These are phyloP conservation scores for Termitomyces sp. DNA, from an alignment of 768 basidiomycete species.

Conservation along the genomic window DNA sequence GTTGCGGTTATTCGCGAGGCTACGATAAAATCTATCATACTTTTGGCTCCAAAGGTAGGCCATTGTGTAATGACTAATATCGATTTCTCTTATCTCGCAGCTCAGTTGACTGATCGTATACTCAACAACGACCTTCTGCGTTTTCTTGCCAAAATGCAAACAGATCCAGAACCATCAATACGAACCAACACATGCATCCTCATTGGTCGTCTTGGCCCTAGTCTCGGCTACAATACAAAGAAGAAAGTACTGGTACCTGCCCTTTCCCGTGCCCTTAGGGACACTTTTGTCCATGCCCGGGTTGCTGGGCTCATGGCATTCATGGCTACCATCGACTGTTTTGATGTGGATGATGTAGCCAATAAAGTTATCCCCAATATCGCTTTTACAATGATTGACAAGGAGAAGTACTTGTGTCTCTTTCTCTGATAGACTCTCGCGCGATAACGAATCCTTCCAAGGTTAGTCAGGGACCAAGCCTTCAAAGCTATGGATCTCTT, in stretches of 20 bases:
- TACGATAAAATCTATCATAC: slow-evolving; percentile 81
- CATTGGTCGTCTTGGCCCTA: slow-evolving; percentile 84
- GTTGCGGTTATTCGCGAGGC: slow-evolving; percentile 93
- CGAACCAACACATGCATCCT: slow-evolving; percentile 97
- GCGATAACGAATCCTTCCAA: slow-evolving; percentile 22
- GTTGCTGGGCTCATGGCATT: slow-evolving; percentile 95
- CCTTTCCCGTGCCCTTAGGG: slow-evolving; percentile 84
- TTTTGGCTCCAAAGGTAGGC: slow-evolving; percentile 76
- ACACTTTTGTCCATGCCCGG: slow-evolving; percentile 86
- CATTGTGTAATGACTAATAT: neutral
- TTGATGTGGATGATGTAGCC: slow-evolving; percentile 83
- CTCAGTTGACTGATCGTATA: slow-evolving; percentile 81
- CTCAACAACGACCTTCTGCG: slow-evolving; percentile 96
- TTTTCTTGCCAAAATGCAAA: slow-evolving; percentile 87
- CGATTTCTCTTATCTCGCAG: neutral
- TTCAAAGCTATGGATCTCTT: slow-evolving; percentile 92
- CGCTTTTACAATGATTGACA: slow-evolving; percentile 75
- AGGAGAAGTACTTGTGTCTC: slow-evolving; percentile 66
- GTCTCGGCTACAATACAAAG: slow-evolving; percentile 82
- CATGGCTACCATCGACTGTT: slow-evolving; percentile 90
- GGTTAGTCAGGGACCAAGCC: slow-evolving; percentile 91
- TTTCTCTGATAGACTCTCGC: neutral
- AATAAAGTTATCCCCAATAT: slow-evolving; percentile 86
- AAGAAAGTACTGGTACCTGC: slow-evolving; percentile 97
- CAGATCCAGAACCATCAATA: slow-evolving; percentile 89